Percentiles rank a stretch among this genome's conserved stretches.
Evolutionary conservation across 805 yeast species (phyloP).

Genomic region (Myxozyma monticola): DNA sequence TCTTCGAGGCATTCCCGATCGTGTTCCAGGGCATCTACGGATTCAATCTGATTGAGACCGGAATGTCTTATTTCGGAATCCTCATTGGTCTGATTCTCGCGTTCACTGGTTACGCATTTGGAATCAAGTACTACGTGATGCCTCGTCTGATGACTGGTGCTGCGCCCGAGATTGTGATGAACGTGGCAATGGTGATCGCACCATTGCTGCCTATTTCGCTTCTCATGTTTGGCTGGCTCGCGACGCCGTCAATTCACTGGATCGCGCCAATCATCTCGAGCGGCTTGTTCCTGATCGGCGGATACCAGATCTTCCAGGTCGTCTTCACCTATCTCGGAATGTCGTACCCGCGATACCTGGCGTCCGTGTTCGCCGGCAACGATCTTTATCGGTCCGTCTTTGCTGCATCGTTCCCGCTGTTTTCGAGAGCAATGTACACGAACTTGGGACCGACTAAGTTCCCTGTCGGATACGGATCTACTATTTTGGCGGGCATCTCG

Average conservation of each 20-base stretch:
- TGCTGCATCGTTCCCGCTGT: conserved; percentile 65
- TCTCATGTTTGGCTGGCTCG: conserved; percentile 56
- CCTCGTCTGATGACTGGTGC: background rate
- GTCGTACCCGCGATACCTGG: too few relatives aligned
- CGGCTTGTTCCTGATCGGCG: conserved; percentile 43
- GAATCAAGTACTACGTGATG: conserved; percentile 1
- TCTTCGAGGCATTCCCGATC: conserved; percentile 64
- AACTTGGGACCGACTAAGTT: conserved; percentile 44
- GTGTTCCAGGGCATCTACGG: conserved; percentile 48
- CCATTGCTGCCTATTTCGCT: conserved; percentile 46
- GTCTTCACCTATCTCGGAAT: conserved; percentile 52
- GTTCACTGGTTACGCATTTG: conserved; percentile 1
- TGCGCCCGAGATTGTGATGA: conserved; percentile 19
- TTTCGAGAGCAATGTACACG: conserved; percentile 60
- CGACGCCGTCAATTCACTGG: conserved; percentile 49
- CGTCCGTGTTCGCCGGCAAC: conserved; percentile 63
- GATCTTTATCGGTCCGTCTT: conserved; percentile 51
- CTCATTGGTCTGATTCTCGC: conserved; percentile 47
- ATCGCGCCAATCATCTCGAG: conserved; percentile 50
- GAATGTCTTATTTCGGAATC: conserved; percentile 50
- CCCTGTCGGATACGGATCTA: conserved; percentile 63
- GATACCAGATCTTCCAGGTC: conserved; percentile 53
- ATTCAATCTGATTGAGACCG: conserved; percentile 51
- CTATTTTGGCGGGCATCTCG: conserved; percentile 50
- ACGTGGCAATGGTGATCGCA: conserved; percentile 12